Percentiles rank a stretch among this genome's conserved stretches.
phyloP scores from a whole-genome alignment of 345 rosid genomes.

The Salix purpurea region DNA sequence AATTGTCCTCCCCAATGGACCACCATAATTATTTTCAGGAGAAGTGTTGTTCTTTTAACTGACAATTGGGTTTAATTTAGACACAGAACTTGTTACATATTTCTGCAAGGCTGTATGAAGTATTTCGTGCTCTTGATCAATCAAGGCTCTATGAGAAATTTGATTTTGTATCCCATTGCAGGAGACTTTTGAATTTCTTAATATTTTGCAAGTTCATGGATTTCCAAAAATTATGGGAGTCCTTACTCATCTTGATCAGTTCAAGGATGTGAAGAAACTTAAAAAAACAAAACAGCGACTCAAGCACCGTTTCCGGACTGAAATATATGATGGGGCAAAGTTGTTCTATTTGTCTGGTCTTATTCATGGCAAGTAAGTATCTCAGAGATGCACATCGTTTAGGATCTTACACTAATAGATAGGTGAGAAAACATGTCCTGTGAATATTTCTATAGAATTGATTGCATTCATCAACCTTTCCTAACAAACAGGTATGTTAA shows the following conservation, averaged over 20 bases:
- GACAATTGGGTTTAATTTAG: neutral
- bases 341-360: conserved; percentile 88
- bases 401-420: too few species aligned
- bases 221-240: conserved; percentile 94
- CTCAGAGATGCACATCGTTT: neutral
- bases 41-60: neutral
- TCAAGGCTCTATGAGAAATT: neutral
- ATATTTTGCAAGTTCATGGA: conserved; percentile 85
- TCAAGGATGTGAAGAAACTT: conserved; percentile 82
- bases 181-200: conserved; percentile 97
- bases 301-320: conserved; percentile 97
- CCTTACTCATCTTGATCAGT: conserved; percentile 92
- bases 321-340: conserved; percentile 83
- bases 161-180: conserved; percentile 26
- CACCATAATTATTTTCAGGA: neutral
- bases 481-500: conserved; percentile 57
- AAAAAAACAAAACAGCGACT: conserved; percentile 84
- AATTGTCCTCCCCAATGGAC: neutral
- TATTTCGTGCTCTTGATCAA: neutral
- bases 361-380: conserved; percentile 77
- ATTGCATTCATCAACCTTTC: neutral
- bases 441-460: neutral
- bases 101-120: neutral
- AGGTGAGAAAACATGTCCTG: neutral
- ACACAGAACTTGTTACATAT: neutral